Percentiles rank a stretch among this genome's conserved stretches.
Evolutionary conservation across 176 grass and related monocot species (phyloP).

Genomic region (Aegilops umbellulata): DNA sequence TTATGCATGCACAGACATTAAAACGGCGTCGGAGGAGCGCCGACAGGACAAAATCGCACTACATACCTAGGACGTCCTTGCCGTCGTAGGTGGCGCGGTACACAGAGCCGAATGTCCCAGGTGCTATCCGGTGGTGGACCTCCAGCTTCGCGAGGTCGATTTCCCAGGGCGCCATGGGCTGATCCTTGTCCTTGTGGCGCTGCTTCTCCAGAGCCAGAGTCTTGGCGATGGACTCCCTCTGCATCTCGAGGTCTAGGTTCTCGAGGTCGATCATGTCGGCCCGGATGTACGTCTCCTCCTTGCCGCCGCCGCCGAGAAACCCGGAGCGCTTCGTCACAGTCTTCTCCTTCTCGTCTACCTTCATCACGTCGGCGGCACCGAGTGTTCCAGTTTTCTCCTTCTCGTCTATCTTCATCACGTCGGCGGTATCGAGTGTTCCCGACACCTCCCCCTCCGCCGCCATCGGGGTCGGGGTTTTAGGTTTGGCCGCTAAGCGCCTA

Average conservation of each 20-base stretch:
- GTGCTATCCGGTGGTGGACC: neutral
- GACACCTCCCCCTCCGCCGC: no score
- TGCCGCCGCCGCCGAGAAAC: neutral
- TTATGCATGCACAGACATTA: neutral
- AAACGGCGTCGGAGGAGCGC: neutral
- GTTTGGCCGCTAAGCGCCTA: no score
- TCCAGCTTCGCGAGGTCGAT: neutral
- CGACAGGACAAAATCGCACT: neutral
- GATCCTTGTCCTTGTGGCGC: neutral
- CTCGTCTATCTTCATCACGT: no score
- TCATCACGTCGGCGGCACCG: no score
- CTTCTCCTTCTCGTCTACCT: neutral
- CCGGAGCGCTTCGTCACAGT: neutral
- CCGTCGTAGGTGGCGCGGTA: slow-evolving; percentile 8
- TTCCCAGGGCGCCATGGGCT: neutral
- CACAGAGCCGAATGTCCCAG: neutral
- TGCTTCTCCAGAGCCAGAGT: neutral
- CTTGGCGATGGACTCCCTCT: neutral
- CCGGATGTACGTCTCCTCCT: neutral
- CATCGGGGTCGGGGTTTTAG: no score
- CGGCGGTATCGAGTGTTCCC: no score
- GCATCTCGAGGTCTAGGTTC: neutral
- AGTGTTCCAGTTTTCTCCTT: no score
- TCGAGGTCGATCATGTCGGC: neutral
- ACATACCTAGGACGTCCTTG: neutral